Conservation (phyloP, 2,329 filamentous ascomycete species). For the Volutella citrinella region DNA sequence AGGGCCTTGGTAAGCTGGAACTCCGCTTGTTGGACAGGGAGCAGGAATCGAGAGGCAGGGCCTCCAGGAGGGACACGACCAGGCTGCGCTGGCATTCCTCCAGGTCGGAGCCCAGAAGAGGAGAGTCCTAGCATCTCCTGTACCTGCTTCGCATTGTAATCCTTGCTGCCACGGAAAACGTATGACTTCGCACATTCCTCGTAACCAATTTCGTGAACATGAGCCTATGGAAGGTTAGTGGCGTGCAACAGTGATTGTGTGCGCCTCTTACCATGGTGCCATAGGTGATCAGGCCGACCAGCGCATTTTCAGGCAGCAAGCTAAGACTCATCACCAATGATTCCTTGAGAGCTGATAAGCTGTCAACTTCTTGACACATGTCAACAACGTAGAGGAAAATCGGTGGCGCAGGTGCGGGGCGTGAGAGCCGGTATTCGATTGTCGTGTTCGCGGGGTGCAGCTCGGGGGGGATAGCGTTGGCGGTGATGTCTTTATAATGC, state of each 20-base stretch:
- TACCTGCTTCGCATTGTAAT: conserved; percentile 98
- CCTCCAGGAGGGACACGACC: conserved; percentile 75
- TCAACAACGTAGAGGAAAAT: conserved; percentile 88
- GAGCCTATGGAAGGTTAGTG: conserved; percentile 54
- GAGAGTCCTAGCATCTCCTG: conserved; percentile 95
- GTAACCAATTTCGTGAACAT: conserved; percentile 97
- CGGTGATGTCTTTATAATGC: conserved; percentile 87
- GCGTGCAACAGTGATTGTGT: background rate
- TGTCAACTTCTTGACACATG: conserved; percentile 85
- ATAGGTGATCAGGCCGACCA: conserved; percentile 81
- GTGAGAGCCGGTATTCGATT: conserved; percentile 81
- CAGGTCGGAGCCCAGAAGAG: conserved; percentile 69
- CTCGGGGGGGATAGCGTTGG: conserved; percentile 79
- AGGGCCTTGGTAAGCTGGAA: conserved; percentile 96
- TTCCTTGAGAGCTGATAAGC: conserved; percentile 77
- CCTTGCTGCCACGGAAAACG: conserved; percentile 96
- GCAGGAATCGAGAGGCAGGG: conserved; percentile 82
- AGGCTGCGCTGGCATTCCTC: conserved; percentile 68
- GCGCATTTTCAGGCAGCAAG: conserved; percentile 74
- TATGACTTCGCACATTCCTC: conserved; percentile 98
- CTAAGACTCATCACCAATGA: conserved; percentile 84
- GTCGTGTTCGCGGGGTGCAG: conserved; percentile 79
- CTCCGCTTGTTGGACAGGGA: conserved; percentile 93
- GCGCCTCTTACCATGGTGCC: conserved; percentile 76
- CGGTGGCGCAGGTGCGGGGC: conserved; percentile 79